Conservation (phyloP, 2,329 filamentous ascomycete genomes). For the Aspergillus chevalieri region DNA sequence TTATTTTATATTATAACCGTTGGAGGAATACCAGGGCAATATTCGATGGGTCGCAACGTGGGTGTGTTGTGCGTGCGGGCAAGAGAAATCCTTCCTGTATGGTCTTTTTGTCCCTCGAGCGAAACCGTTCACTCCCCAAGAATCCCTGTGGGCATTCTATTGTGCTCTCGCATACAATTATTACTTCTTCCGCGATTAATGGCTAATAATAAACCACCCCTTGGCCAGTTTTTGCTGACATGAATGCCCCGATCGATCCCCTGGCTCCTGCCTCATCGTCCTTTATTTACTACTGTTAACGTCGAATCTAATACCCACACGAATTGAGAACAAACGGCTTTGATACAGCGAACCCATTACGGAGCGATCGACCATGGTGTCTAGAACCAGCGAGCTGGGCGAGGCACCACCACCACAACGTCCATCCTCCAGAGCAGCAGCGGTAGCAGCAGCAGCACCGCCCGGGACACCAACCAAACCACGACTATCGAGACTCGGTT, state of each 20-base stretch:
- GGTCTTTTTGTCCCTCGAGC: conserved; percentile 2
- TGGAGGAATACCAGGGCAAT: not conserved
- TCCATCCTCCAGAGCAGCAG: conserved; percentile 30
- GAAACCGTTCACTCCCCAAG: too few relatives aligned
- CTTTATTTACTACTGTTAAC: conserved; percentile 17
- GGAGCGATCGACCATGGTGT: conserved; percentile 29
- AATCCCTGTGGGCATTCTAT: too few relatives aligned
- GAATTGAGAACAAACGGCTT: not conserved
- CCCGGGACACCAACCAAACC: conserved; percentile 28
- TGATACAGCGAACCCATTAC: conserved; percentile 1
- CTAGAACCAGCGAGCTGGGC: conserved; percentile 31
- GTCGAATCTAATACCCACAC: conserved; percentile 12
- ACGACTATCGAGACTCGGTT: conserved; percentile 31
- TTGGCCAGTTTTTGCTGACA: conserved; percentile 23
- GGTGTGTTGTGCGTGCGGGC: conserved; percentile 18
- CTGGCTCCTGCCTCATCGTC: conserved; percentile 28
- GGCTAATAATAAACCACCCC: conserved; percentile 4
- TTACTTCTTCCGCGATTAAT: conserved; percentile 1
- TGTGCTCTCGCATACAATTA: too few relatives aligned
- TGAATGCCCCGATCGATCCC: conserved; percentile 24
- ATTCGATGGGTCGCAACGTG: conserved; percentile 17
- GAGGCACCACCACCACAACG: conserved; percentile 25
- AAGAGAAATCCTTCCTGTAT: conserved; percentile 20
- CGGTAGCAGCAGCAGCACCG: conserved; percentile 3
- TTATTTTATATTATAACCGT: not conserved